phyloP scores from a whole-genome alignment of 73 alveolate species.

The Paramecium octaurelia region DNA sequence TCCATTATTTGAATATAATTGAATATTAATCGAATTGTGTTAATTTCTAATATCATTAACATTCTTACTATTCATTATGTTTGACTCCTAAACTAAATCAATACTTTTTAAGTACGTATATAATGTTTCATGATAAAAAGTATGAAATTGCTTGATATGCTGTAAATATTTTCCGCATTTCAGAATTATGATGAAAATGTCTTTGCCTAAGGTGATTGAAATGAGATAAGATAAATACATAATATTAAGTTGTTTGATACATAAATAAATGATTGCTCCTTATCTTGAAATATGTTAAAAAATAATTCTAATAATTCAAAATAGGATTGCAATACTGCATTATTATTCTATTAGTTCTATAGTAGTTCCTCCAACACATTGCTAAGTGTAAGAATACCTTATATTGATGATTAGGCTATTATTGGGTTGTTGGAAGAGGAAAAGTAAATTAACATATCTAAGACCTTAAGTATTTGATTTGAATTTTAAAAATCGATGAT shows the following conservation, averaged over 20 bases:
- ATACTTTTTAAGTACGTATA: background rate
- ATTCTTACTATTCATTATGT: background rate
- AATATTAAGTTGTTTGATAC: background rate
- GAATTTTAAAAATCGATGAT: background rate
- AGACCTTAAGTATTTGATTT: background rate
- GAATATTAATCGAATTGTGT: background rate
- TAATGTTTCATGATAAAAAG: background rate
- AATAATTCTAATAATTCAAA: slow-evolving; percentile 26
- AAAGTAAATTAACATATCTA: background rate
- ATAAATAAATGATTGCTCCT: background rate
- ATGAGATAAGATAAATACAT: background rate
- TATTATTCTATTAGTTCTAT: background rate
- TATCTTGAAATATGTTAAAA: slow-evolving; percentile 6
- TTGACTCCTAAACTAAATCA: background rate
- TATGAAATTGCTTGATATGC: background rate
- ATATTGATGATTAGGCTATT: background rate
- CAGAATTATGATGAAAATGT: background rate
- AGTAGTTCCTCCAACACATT: background rate
- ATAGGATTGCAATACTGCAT: background rate
- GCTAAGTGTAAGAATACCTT: background rate
- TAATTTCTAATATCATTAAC: background rate
- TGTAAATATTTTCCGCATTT: background rate
- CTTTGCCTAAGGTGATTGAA: slow-evolving; percentile 4
- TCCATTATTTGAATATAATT: background rate
- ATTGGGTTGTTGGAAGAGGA: background rate